Percentiles rank a stretch among this genome's conserved stretches.
These are phyloP conservation scores for Kodamaea fukazawae DNA, from an alignment of 805 yeast genomes.

Conservation along the genomic window DNA sequence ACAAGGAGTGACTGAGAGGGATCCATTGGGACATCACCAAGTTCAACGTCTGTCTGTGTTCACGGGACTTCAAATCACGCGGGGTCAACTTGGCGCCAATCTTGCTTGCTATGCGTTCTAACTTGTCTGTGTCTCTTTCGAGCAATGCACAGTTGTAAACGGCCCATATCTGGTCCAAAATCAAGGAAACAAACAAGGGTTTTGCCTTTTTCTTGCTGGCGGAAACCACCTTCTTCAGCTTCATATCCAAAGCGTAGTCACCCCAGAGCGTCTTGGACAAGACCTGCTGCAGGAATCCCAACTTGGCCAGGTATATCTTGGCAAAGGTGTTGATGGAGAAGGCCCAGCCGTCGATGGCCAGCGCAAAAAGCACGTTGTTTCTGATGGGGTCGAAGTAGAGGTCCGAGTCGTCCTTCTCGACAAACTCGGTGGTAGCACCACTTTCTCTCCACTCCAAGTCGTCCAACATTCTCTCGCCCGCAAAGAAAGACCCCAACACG, in stretches of 20 bases:
- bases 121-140: constrained; percentile 64
- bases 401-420: constrained; percentile 77
- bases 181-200: constrained; percentile 83
- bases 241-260: constrained; percentile 84
- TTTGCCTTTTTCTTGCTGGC: constrained; percentile 66
- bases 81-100: constrained; percentile 67
- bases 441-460: constrained; percentile 75
- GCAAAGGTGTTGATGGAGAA: constrained; percentile 88
- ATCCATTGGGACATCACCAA: constrained; percentile 89
- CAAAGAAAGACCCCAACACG: constrained; percentile 87
- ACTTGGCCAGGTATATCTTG: constrained; percentile 74
- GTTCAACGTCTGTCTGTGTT: constrained; percentile 58
- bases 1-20: constrained; percentile 82
- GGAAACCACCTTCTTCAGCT: constrained; percentile 76
- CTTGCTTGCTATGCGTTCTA: constrained; percentile 72
- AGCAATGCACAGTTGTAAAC: constrained; percentile 70
- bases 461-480: constrained; percentile 90
- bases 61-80: constrained; percentile 78
- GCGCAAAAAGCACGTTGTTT: constrained; percentile 86
- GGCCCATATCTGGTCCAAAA: constrained; percentile 89
- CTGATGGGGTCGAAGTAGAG: constrained; percentile 83
- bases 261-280: constrained; percentile 94
- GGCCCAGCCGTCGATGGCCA: constrained; percentile 98
- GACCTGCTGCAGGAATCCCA: constrained; percentile 78
- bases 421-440: constrained; percentile 53